Evolutionary conservation across 495 filamentous ascomycete genomes (phyloP).

Genomic region (Schizothecium vesticola): DNA sequence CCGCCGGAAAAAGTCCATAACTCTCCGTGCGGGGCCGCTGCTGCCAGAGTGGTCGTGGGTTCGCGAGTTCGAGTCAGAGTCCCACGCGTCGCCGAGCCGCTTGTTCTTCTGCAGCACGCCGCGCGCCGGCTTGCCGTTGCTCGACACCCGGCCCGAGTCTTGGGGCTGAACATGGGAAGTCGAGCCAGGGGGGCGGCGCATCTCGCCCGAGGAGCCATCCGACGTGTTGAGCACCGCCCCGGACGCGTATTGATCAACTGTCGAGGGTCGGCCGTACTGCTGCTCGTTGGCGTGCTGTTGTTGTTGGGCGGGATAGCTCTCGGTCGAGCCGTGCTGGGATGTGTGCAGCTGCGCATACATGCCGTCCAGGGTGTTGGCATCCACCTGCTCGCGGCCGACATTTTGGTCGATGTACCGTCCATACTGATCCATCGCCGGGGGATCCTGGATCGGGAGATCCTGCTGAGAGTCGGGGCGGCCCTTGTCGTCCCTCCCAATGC

Average conservation of each 20-base stretch:
- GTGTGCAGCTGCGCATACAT: constrained; percentile 39
- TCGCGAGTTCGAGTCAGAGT: constrained; percentile 59
- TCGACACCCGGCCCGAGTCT: constrained; percentile 22
- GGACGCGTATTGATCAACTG: constrained; percentile 36
- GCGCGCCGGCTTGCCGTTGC: constrained; percentile 28
- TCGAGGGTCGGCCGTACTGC: constrained; percentile 31
- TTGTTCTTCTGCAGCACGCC: constrained; percentile 74
- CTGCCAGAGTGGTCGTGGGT: constrained; percentile 67
- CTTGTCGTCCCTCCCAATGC: constrained; percentile 43
- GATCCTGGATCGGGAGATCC: constrained; percentile 45
- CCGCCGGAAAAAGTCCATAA: constrained; percentile 97
- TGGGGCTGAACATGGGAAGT: constrained; percentile 29
- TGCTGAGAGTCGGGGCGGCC: constrained; percentile 39
- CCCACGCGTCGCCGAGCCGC: constrained; percentile 87
- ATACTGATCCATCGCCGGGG: constrained; percentile 35
- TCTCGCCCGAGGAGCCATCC: constrained; percentile 45
- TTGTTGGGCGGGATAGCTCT: constrained; percentile 17
- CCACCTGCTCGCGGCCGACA: constrained; percentile 26
- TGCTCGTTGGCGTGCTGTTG: constrained; percentile 25
- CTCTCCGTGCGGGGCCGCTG: constrained; percentile 76
- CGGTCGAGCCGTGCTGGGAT: constrained; percentile 18
- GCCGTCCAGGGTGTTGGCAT: constrained; percentile 33
- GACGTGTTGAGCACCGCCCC: constrained; percentile 41
- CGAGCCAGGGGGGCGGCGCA: constrained; percentile 27
- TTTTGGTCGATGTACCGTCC: constrained; percentile 34